A percentile compares a stretch with the other conserved stretches of the same genome.
Conservation (phyloP, 495 filamentous ascomycete genomes). For the Cercophora newfieldiana region DNA sequence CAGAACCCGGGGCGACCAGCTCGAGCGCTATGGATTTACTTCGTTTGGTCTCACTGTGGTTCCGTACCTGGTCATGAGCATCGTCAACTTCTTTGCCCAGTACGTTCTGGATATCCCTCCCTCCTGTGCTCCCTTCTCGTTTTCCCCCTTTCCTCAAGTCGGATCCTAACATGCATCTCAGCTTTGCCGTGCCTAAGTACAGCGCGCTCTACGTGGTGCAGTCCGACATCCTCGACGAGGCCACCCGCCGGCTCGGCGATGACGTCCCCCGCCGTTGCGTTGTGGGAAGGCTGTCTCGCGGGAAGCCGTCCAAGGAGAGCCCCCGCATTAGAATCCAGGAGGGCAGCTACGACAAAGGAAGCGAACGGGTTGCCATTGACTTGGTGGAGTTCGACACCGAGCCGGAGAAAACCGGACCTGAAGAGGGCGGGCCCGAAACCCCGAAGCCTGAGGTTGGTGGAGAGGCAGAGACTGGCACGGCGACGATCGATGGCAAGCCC, state of each 20-base stretch:
- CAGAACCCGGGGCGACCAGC: constrained; percentile 7
- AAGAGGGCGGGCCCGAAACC: neutral
- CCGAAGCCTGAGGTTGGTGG: neutral
- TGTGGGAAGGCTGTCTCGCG: neutral
- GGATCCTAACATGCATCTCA: neutral
- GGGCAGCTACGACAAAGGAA: neutral
- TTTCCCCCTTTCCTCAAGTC: neutral
- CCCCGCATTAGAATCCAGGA: neutral
- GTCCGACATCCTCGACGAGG: constrained; percentile 6
- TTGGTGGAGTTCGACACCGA: neutral
- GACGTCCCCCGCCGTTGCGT: neutral
- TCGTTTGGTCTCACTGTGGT: constrained; percentile 2
- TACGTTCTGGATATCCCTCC: neutral
- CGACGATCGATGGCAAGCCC: no score
- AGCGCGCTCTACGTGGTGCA: constrained; percentile 1
- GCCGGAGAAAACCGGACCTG: neutral
- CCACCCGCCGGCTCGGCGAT: neutral
- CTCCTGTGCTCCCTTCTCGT: no score
- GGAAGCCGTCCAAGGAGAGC: neutral
- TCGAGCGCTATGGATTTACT: constrained; percentile 2
- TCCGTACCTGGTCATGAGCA: neutral
- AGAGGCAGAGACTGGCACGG: neutral
- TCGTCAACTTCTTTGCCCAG: constrained; percentile 11
- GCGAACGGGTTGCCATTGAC: no score
- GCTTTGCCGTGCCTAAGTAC: constrained; percentile 4